Percentiles rank a stretch among this genome's conserved stretches.
Conservation (phyloP, 495 filamentous ascomycete genomes). For the Penicillium samsonianum region DNA sequence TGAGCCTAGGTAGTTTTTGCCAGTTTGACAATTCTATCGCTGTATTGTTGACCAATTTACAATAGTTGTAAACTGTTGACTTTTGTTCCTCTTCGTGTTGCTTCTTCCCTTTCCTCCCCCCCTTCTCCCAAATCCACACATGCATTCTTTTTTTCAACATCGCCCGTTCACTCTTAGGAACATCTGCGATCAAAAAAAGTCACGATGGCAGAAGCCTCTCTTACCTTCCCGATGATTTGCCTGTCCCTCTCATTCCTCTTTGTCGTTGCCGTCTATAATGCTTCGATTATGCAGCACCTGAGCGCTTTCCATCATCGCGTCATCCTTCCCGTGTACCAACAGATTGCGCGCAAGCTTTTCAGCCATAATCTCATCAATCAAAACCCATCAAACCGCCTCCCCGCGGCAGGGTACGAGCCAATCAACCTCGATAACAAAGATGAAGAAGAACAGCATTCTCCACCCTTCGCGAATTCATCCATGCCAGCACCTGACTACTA, state of each 20-base stretch:
- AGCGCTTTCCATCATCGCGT: neutral
- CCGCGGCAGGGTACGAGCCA: neutral
- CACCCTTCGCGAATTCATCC: neutral
- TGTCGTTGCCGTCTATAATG: constrained; percentile 12
- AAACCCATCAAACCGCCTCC: neutral
- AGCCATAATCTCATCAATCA: no score
- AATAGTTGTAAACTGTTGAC: neutral
- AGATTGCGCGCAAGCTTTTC: neutral
- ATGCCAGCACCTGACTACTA: neutral
- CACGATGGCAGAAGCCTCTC: constrained; percentile 15
- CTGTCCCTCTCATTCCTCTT: constrained; percentile 25
- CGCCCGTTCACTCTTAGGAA: neutral
- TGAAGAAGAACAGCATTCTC: neutral
- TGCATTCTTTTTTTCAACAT: neutral
- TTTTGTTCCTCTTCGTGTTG: neutral
- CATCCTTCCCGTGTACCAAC: neutral
- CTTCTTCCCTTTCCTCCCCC: neutral
- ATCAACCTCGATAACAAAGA: neutral
- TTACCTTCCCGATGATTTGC: constrained; percentile 18
- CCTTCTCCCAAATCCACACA: neutral
- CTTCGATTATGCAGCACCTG: constrained; percentile 1
- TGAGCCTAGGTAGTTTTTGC: neutral
- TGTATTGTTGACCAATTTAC: neutral
- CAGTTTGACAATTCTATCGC: neutral
- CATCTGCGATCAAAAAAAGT: neutral